These are phyloP conservation scores for Fusarium hostae DNA, from an alignment of 2,329 filamentous ascomycete species.

Conservation along the genomic window DNA sequence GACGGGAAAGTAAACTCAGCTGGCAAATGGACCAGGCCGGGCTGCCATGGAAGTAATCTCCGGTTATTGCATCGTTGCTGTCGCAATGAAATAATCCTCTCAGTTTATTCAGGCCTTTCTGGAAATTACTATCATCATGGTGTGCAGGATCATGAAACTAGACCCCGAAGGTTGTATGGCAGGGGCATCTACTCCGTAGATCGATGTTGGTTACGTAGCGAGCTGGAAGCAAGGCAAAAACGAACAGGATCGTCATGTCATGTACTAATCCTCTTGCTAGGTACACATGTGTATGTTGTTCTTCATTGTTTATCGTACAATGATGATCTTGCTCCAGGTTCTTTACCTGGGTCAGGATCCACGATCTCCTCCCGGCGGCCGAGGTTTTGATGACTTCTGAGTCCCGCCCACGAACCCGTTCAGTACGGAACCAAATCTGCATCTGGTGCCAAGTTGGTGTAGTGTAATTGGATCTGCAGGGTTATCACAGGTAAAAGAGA, in stretches of 20 bases:
- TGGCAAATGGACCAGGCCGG: conserved; percentile 25
- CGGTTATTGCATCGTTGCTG: conserved; percentile 39
- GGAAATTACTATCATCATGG: conserved; percentile 43
- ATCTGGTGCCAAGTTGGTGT: conserved; percentile 30
- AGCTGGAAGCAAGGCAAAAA: conserved; percentile 22
- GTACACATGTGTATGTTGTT: background rate
- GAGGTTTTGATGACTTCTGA: conserved; percentile 21
- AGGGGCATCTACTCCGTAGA: conserved; percentile 31
- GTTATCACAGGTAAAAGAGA: conserved; percentile 34
- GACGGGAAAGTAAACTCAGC: conserved; percentile 29
- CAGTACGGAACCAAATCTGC: conserved; percentile 37
- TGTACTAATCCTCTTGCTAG: background rate
- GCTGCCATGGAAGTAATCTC: conserved; percentile 40
- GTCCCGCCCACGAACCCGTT: conserved; percentile 17
- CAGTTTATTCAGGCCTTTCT: conserved; percentile 26
- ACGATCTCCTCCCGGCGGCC: conserved; percentile 17
- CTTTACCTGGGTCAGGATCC: conserved; percentile 10
- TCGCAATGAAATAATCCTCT: conserved; percentile 38
- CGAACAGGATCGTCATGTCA: conserved; percentile 2
- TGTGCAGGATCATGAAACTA: conserved; percentile 41
- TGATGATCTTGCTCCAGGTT: background rate
- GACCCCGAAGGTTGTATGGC: conserved; percentile 26
- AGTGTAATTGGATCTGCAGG: conserved; percentile 38
- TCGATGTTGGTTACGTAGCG: conserved; percentile 28
- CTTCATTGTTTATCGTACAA: background rate